Evolutionary conservation across 176 grass and related monocot genomes (phyloP).

Genomic region (Chrysopogon serrulatus): DNA sequence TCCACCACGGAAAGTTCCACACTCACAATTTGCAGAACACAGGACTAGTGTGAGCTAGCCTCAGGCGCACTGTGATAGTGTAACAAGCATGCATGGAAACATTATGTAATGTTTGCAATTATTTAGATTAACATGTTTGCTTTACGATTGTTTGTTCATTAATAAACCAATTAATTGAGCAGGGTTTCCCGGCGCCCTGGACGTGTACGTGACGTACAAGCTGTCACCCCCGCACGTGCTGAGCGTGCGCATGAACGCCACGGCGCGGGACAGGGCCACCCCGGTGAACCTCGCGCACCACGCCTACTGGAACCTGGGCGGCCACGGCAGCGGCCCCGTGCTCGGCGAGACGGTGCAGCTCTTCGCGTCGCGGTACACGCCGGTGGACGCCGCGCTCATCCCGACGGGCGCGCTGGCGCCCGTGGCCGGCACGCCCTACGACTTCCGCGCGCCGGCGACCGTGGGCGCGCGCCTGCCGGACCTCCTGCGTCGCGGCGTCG

Average conservation of each 20-base stretch:
- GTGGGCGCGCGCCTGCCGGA: slow-evolving; percentile 48
- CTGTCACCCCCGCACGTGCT: slow-evolving; percentile 52
- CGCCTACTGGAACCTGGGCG: slow-evolving; percentile 81
- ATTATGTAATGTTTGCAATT: too few relatives aligned
- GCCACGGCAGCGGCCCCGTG: slow-evolving; percentile 55
- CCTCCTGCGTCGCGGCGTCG: slow-evolving; percentile 1
- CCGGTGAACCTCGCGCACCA: slow-evolving; percentile 88
- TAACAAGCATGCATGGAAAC: background rate
- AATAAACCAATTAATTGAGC: too few relatives aligned
- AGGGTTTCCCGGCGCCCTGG: slow-evolving; percentile 79
- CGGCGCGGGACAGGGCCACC: slow-evolving; percentile 56
- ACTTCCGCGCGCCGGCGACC: slow-evolving; percentile 41
- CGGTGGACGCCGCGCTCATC: slow-evolving; percentile 47
- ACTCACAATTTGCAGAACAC: too few relatives aligned
- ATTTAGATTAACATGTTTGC: too few relatives aligned
- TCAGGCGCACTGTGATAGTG: background rate
- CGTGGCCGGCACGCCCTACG: slow-evolving; percentile 67
- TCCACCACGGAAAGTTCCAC: too few relatives aligned
- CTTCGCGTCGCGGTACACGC: slow-evolving; percentile 61
- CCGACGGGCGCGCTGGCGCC: slow-evolving; percentile 53
- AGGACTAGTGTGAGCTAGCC: background rate
- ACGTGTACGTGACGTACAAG: slow-evolving; percentile 84
- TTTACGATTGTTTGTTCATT: too few relatives aligned
- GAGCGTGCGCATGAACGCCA: slow-evolving; percentile 66
- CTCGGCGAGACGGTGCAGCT: slow-evolving; percentile 68